Evolutionary conservation across 2,329 filamentous ascomycete genomes (phyloP), one percentile per base, ranked within the genome.

Genomic region (Colletotrichum aenigma): DNA sequence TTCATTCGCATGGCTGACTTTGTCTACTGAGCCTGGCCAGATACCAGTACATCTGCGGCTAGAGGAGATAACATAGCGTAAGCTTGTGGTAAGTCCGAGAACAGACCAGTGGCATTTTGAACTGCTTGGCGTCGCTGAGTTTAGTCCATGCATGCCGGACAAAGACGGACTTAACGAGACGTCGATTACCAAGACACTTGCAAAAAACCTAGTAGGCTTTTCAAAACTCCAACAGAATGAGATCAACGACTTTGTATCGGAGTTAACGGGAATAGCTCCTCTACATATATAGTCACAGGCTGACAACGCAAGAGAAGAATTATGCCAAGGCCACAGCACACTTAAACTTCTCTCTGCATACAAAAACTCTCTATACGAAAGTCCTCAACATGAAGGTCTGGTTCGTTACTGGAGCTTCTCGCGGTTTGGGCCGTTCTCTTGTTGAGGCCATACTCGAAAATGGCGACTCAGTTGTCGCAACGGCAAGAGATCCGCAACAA

Each of bases 361-460:
- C 6, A 21, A 26, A 16, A 8, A 0, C 52, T 26, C 21, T 9
- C 4, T 12, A 12, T 3, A 28, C 1, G 4, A 58, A 16, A 0
- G 1, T 58, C n/a, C n/a, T 38, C 34, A 9, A 26, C 36, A 55
- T 66, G 43, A 55, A 52, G 9, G 64, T 66, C 9, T 66, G 43
- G 43, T 34, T 56, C 3, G 43, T 66, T 7, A 66, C 43, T 12
- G 43, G 64, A 16, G 48, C 43, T 24, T 66, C 64, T 18, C 43
- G 43, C 2, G 64, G 64, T 10, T 21, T 56, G 15, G 64, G 64
- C 9, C 64, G 21, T n/a, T 34, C 26, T 21, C 43, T 55, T 9
- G 64, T 66, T 7, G 28, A 66, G n/a, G n/a, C 64, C 10, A 21
- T 52, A 18, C 43, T 66, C 7, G n/a, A 10, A 18, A 55, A 66